Conservation (phyloP, 345 rosid genomes). For the Gossypium arboreum region DNA sequence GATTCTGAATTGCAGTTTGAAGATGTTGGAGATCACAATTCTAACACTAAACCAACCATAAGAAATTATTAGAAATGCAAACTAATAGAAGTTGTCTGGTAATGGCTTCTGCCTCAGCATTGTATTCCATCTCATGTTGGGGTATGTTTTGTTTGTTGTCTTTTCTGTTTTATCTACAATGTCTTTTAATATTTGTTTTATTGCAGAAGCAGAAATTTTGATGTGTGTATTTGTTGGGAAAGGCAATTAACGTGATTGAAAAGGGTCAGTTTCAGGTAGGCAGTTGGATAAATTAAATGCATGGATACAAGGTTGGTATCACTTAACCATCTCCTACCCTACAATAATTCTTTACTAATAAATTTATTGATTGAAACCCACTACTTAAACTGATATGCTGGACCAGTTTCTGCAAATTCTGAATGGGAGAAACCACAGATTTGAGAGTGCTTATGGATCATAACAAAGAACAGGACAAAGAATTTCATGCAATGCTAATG, state of each 20-base stretch:
- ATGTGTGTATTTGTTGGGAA: conserved; percentile 31
- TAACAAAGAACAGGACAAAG: conserved; percentile 45
- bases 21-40: too few species aligned
- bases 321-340: conserved; percentile 84
- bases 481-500: conserved; percentile 1
- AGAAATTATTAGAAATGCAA: too few species aligned
- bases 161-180: neutral
- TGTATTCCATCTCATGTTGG: neutral
- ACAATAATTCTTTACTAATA: conserved; percentile 59
- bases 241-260: conserved; percentile 52
- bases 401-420: neutral
- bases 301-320: conserved; percentile 37
- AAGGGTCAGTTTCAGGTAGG: conserved; percentile 55
- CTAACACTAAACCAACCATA: too few species aligned
- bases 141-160: neutral
- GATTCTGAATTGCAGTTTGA: too few species aligned
- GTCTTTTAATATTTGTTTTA: neutral
- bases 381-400: conserved; percentile 49
- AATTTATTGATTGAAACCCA: conserved; percentile 33
- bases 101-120: conserved; percentile 13
- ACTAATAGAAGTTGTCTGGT: neutral
- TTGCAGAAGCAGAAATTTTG: neutral
- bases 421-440: conserved; percentile 58
- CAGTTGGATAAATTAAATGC: conserved; percentile 19
- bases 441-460: conserved; percentile 37